Evolutionary conservation across 768 basidiomycete genomes (phyloP).

Genomic region (Udeniomyces megalosporus): DNA sequence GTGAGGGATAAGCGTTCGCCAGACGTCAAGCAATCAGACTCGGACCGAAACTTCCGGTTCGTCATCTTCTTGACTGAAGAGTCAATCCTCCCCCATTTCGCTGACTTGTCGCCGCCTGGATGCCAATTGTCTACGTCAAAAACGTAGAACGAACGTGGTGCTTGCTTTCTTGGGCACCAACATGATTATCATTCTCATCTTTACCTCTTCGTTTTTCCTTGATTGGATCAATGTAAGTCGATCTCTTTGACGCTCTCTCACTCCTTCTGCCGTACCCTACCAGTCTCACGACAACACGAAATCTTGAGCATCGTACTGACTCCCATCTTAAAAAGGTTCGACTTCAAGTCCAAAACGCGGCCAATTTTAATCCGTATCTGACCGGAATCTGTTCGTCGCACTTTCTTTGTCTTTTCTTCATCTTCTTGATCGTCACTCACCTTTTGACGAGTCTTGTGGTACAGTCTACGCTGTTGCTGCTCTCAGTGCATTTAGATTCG

Average conservation of each 20-base stretch:
- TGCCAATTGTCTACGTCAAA: too few species aligned
- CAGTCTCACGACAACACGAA: too few species aligned
- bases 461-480: constrained; percentile 61
- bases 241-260: constrained; percentile 30
- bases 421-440: background rate
- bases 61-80: background rate
- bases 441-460: constrained; percentile 33
- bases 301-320: too few species aligned
- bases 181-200: constrained; percentile 43
- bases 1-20: constrained; percentile 70
- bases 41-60: constrained; percentile 26
- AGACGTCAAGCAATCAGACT: constrained; percentile 71
- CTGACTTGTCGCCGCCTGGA: background rate
- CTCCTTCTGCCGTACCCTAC: too few species aligned
- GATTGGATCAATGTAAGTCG: constrained; percentile 52
- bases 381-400: constrained; percentile 10
- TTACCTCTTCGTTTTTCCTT: constrained; percentile 46
- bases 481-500: constrained; percentile 62
- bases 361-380: constrained; percentile 63
- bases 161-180: constrained; percentile 44
- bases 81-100: background rate
- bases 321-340: too few species aligned
- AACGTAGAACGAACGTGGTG: constrained; percentile 15
- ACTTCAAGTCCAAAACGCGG: too few species aligned
- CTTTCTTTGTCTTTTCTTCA: background rate